Base-by-base conservation (phyloP, 495 filamentous ascomycete species). In the Penicillium parvum region DNA sequence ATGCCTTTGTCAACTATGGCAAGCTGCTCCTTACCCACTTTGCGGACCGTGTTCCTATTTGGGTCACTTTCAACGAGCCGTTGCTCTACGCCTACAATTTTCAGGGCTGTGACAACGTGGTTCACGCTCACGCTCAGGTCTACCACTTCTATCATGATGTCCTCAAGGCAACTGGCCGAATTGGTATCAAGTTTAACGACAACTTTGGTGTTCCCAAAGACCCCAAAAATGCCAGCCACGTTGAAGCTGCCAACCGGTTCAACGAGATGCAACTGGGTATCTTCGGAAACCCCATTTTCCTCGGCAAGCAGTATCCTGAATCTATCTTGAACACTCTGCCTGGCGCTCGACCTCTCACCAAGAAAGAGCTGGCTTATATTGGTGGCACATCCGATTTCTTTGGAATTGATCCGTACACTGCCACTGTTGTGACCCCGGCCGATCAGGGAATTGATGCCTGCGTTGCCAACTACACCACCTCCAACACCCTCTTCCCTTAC, bases 31-130 rank as follows among this genome's bases (percentile, higher is more conserved):
- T 75, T 7, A 55, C 70, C 5, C 65, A 65, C 28, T 75, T 57
- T 45, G 60, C 57, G 1, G 66, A 72, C 27, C 51, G 66, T 16
- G 69, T 75, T 1, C 67, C 69, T 0, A 55, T 68, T 25, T 75
- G 71, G 71, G 44, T 68, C 2, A 75, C 67, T 4, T 61, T 73
- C 55, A 74, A 74, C 35, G 71, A 74, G 39, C 69, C 69, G 5
- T 45, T 56, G 7, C 47, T 61, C 14, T 62, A 60, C 39, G 57
- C 55, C 1, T 54, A 49, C 38, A 64, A 64, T 16, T 64, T 59
- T 26, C 47, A 58, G 6, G 53, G 58, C 3, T 48, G 61, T 10
- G 49, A 65, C 30, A 49, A 68, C 23, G 53, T 70, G 4, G 40
- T 74, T 14, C 54, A 60, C 4, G 63, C 71, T 1, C 71, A 74